Evolutionary conservation across 495 filamentous ascomycete species (phyloP), one percentile per base, ranked within the genome.

Genomic region (Melanomma pulvis-pyrius): DNA sequence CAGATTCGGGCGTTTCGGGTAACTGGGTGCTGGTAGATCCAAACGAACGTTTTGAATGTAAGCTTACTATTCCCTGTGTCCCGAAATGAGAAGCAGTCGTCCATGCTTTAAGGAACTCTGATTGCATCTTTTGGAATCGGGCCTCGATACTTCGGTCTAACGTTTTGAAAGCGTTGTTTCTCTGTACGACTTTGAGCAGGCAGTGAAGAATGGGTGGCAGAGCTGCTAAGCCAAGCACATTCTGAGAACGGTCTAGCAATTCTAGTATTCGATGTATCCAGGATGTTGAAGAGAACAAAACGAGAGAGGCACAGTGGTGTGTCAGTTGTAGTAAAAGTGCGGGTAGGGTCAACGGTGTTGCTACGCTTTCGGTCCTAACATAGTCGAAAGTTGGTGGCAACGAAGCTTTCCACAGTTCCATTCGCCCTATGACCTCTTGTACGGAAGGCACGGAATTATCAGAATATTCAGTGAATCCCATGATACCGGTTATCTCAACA

Each of bases 401-500:
- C 11, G 60, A 57, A 2, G 52, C 46, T n/a, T 59, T 69, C 66
- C 66, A 69, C 7, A 44, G 13, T 25, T 69, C 44, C 13, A 62
- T 5, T 26, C 26, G 24, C 15, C 22, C 22, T 8, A 62, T 17
- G 2, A 39, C 26, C 9, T 64, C 50, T 30, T 48, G 24, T 3
- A 36, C 7, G 28, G 36, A 41, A 21, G n/a, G 21, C 4, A 22
- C 44, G 9, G 59, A 62, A 1, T 53, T 34, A 15, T 25, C 48
- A 8, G 1, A 44, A 13, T n/a, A 29, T 4, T 12, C 41, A 19
- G 56, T 22, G 12, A 50, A 24, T 2, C 15, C 81, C 28, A 85
- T 64, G 0, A 84, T 77, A 28, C 77, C 77, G 6, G 79, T 29
- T 74, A 88, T 57, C 41, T 83, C 79, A 3, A 82, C 75, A 1